A percentile compares a stretch with the other conserved stretches of the same genome.
phyloP scores from a whole-genome alignment of 441 rosid genomes.

The Viola pubescens region DNA sequence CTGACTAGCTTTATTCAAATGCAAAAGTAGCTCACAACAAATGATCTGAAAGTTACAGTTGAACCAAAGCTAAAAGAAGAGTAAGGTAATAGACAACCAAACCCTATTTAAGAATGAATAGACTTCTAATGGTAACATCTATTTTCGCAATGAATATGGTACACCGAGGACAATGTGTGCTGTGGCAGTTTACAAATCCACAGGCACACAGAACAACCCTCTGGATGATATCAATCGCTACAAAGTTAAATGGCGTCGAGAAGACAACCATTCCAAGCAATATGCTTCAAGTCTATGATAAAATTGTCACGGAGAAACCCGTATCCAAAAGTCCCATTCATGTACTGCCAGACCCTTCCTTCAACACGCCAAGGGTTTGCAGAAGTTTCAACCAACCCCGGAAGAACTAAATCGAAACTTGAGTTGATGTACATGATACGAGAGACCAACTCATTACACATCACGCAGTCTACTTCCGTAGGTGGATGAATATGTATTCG shows the following conservation, averaged over 20 bases:
- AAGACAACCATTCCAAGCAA: constrained; percentile 49
- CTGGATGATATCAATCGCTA: constrained; percentile 13
- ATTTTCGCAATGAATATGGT: not conserved
- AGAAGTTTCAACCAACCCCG: constrained; percentile 29
- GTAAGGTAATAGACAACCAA: too few relatives aligned
- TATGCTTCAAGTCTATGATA: constrained; percentile 54
- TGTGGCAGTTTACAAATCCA: constrained; percentile 10
- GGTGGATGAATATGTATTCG: constrained; percentile 44
- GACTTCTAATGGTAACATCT: not conserved
- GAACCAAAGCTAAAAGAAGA: too few relatives aligned
- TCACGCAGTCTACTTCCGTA: constrained; percentile 14
- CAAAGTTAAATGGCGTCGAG: constrained; percentile 34
- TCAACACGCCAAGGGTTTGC: constrained; percentile 38
- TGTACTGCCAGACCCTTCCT: constrained; percentile 85
- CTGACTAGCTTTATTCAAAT: too few relatives aligned
- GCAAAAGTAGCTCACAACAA: too few relatives aligned
- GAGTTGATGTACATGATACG: constrained; percentile 52
- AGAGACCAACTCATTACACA: constrained; percentile 35
- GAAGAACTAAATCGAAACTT: constrained; percentile 44
- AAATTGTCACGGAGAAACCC: constrained; percentile 70
- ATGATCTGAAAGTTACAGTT: too few relatives aligned
- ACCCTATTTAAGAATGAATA: too few relatives aligned
- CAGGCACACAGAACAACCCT: constrained; percentile 14
- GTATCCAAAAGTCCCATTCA: constrained; percentile 67
- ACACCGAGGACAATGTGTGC: constrained; percentile 14